Base-by-base conservation (phyloP, 2,329 filamentous ascomycete species). In the Nigrospora osmanthi region DNA sequence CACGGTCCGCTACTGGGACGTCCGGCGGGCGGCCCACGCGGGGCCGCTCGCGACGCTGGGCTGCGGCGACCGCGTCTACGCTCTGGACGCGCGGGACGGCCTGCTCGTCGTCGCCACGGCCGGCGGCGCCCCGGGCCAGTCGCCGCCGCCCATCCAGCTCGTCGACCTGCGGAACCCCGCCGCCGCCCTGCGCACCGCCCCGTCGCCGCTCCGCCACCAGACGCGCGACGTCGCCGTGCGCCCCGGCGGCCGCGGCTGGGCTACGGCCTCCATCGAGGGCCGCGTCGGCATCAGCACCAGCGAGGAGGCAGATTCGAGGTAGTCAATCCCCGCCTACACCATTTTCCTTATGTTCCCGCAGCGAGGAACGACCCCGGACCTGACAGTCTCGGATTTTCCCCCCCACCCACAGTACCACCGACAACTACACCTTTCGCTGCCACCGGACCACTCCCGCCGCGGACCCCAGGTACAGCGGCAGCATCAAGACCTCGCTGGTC, bases 1-100 rank as follows among this genome's bases (percentile, higher is more conserved):
- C 57, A 78, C 72, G 3, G 65, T 79, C 52, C 73, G 72, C 55
- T 75, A 73, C 61, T 80, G 75, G 75, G 76, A 80, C 56, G 47
- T 77, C 36, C 71, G 76, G 42, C 67, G 70, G 55, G 60, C 60
- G 12, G 65, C 59, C 11, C 4, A 7, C 19, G 36, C 17, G 16
- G 13, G 19, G 14, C 45, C 49, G 6, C 64, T 74, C 44, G 70
- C 64, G 17, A 61, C 63, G 14, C 49, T 78, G 17, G 58, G 66
- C 23, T 75, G 72, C 53, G 63, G 68, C 51, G 74, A 79, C 49
- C 72, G 75, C 44, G 65, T 79, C 43, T 66, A 62, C 47, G 42
- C 58, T 39, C 61, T 67, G 55, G 64, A 65, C 49, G 42, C 59
- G 3, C 53, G 51, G 39, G 51, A 49, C 30, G 19, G 42, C n/a